These are phyloP conservation scores for Debaryomyces prosopidis DNA, from an alignment of 805 yeast species.

Conservation along the genomic window DNA sequence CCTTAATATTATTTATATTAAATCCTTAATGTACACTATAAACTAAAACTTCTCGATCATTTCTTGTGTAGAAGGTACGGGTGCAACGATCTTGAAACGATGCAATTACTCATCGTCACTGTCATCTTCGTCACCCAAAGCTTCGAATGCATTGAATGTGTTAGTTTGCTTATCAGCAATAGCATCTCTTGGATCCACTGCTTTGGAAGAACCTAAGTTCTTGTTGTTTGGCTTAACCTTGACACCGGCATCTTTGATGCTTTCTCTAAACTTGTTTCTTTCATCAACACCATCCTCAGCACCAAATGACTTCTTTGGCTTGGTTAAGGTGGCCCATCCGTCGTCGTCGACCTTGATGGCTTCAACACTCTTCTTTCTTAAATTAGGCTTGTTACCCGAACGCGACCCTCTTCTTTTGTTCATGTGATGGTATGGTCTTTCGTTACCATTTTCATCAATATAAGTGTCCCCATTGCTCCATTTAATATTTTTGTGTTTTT, in stretches of 20 bases:
- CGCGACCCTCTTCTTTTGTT: constrained; percentile 66
- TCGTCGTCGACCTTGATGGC: constrained; percentile 66
- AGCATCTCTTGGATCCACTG: constrained; percentile 71
- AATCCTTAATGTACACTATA: constrained; percentile 1
- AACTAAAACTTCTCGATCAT: not conserved
- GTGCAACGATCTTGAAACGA: not conserved
- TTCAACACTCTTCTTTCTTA: constrained; percentile 56
- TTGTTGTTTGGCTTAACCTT: constrained; percentile 72
- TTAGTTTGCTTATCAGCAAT: constrained; percentile 65
- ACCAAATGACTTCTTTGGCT: constrained; percentile 50
- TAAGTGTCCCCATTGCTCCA: constrained; percentile 45
- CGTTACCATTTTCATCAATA: constrained; percentile 46
- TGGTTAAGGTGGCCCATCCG: constrained; percentile 74
- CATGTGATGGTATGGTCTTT: constrained; percentile 46
- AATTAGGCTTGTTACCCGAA: constrained; percentile 45
- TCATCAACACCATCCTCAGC: constrained; percentile 50
- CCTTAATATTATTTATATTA: constrained; percentile 1
- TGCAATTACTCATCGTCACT: constrained; percentile 16
- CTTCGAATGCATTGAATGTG: constrained; percentile 80
- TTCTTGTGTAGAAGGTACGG: not conserved
- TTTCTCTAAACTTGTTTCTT: constrained; percentile 45
- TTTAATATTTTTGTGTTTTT: constrained; percentile 26
- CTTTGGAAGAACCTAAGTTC: constrained; percentile 71
- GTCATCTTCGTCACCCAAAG: constrained; percentile 63
- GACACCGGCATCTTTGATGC: constrained; percentile 45